Percentiles rank a stretch among this genome's conserved stretches.
Evolutionary conservation across 164 flowering plant species (phyloP).

Genomic region (Dillenia suffruticosa): DNA sequence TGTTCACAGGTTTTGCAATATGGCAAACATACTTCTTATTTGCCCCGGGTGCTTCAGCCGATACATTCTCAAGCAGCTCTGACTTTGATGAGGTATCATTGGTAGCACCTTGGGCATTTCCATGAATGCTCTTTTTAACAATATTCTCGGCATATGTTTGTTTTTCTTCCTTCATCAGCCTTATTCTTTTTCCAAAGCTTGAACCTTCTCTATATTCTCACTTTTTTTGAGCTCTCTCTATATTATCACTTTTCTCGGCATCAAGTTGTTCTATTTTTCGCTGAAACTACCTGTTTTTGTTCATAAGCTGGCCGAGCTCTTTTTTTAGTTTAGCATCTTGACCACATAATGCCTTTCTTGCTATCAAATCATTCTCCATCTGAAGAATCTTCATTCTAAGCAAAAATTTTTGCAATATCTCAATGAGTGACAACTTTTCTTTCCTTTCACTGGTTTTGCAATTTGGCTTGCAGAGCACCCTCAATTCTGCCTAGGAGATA

Average conservation of each 20-base stretch:
- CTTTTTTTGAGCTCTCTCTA: too few relatives aligned
- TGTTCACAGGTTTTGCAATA: too few relatives aligned
- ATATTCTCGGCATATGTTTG: slow-evolving; percentile 9
- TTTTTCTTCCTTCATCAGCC: slow-evolving; percentile 34
- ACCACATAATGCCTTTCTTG: slow-evolving; percentile 42
- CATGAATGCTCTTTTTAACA: too few relatives aligned
- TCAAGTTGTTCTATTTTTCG: slow-evolving; percentile 46
- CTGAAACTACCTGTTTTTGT: slow-evolving; percentile 49
- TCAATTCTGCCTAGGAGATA: too few relatives aligned
- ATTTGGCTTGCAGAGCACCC: too few relatives aligned
- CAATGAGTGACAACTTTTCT: too few relatives aligned
- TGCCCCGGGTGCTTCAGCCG: slow-evolving; percentile 56
- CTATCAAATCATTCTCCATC: slow-evolving; percentile 45
- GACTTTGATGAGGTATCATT: slow-evolving; percentile 32
- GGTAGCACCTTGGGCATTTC: too few relatives aligned
- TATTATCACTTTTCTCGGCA: too few relatives aligned
- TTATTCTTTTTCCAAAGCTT: slow-evolving; percentile 49
- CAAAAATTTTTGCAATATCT: too few relatives aligned
- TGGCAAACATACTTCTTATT: slow-evolving; percentile 24
- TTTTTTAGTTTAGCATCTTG: slow-evolving; percentile 53
- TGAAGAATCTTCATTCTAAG: slow-evolving; percentile 57
- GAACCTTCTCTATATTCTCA: slow-evolving; percentile 30
- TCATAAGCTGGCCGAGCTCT: slow-evolving; percentile 48
- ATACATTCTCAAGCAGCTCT: slow-evolving; percentile 55
- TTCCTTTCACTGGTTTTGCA: too few relatives aligned